Evolutionary conservation across 352 stramenopile genomes (phyloP).

Genomic region (Elongisporangium prolatum): DNA sequence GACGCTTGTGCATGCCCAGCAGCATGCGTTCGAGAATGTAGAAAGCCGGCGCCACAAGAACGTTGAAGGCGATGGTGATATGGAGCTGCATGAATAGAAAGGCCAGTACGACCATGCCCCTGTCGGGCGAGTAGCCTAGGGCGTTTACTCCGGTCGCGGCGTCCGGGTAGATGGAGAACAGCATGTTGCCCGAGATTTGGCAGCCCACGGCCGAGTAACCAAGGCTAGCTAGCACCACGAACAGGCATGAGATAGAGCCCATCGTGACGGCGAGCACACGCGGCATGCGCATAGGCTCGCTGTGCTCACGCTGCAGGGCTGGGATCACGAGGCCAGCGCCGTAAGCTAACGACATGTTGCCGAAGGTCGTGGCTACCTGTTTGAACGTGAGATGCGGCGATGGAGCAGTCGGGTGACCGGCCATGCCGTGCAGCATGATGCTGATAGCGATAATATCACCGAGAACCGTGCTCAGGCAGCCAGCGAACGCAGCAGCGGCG

Average conservation of each 20-base stretch:
- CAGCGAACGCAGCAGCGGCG: conserved; percentile 35
- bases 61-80: conserved; percentile 54
- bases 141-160: conserved; percentile 16
- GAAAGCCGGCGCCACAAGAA: conserved; percentile 53
- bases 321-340: conserved; percentile 51
- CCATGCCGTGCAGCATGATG: conserved; percentile 27
- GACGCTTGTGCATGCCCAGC: conserved; percentile 56
- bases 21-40: conserved; percentile 52
- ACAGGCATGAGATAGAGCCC: conserved; percentile 36
- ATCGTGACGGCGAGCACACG: conserved; percentile 45
- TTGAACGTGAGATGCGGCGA: conserved; percentile 39
- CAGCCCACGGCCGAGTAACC: conserved; percentile 37
- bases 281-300: conserved; percentile 51
- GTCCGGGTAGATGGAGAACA: conserved; percentile 32
- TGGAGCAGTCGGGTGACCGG: conserved; percentile 23
- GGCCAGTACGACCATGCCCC: conserved; percentile 43
- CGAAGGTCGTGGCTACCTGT: conserved; percentile 47
- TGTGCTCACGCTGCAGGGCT: conserved; percentile 58
- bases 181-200: conserved; percentile 51
- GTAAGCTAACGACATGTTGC: conserved; percentile 57
- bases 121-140: conserved; percentile 35
- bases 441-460: conserved; percentile 30
- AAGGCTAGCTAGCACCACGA: conserved; percentile 40
- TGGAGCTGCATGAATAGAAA: conserved; percentile 67
- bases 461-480: conserved; percentile 39